Base-by-base conservation (phyloP, 257 asterid species). In the Solanum verrucosum region DNA sequence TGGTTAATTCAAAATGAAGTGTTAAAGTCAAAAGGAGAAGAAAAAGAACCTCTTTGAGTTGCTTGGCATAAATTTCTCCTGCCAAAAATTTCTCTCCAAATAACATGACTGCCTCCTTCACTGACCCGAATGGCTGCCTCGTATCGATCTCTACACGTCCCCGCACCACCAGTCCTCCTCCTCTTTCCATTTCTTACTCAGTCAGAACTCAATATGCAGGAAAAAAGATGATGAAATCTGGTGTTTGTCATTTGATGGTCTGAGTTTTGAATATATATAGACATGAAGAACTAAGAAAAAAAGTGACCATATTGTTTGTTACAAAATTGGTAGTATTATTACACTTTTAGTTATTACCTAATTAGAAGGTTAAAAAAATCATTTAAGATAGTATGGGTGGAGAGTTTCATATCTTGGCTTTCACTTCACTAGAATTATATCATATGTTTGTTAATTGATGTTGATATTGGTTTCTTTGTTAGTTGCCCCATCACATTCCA, bases 111-210 rank as follows among this genome's bases (percentile, higher is more conserved):
- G 99, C 99, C 87, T 96, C 99, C 78, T 91, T 94, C 25, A 96
- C 99, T 1, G 99, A 96, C 9, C 94, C 90, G 40, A 95, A 96
- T 31, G 99, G 98, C 82, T 89, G 94, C 38, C 98, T 92, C 89
- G 88, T 96, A 90, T 96, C 98, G 73, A 96, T 96, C 94, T 93
- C 98, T 5, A 93, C 99, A 4, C 99, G 90, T 65, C 98, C 99
- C 85, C 97, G 89, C 90, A 94, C 95, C 94, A 93, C 94, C 92
- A 95, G 87, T 31, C 88, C 97, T 88, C 90, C 96, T 89, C 87
- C 96, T n/a, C 68, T 44, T 29, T 88, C 88, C 72, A 90, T 93
- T 93, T 90, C 2, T 88, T 18, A 12, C 77, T 67, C 1, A 1
- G 7, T 23, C 75, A 59, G 44, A 21, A 60, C 10, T 42, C 84